Conservation (phyloP, 2,329 filamentous ascomycete species). For the Nothophoma quercina region DNA sequence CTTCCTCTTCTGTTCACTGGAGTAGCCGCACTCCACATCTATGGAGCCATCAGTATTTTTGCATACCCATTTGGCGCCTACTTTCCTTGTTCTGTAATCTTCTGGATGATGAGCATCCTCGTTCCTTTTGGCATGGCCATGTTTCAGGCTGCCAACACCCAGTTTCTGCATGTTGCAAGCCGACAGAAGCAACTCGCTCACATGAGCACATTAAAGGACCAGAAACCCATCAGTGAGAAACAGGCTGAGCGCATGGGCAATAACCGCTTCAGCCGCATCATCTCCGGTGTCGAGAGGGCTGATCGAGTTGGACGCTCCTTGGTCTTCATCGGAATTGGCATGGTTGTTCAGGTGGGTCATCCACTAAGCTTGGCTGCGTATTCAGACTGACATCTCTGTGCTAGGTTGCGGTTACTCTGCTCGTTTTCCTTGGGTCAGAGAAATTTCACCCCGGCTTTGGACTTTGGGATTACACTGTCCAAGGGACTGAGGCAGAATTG, state of each 20-base stretch:
- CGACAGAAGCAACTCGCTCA: slow-evolving; percentile 43
- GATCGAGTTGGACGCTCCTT: slow-evolving; percentile 39
- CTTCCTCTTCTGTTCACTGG: slow-evolving; percentile 38
- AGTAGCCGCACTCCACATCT: slow-evolving; percentile 36
- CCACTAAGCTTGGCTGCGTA: neutral
- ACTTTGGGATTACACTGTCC: slow-evolving; percentile 38
- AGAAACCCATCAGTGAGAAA: slow-evolving; percentile 32
- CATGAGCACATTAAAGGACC: slow-evolving; percentile 34
- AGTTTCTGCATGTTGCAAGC: slow-evolving; percentile 43
- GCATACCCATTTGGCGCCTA: slow-evolving; percentile 36
- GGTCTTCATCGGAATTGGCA: slow-evolving; percentile 37
- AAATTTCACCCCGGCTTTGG: slow-evolving; percentile 46
- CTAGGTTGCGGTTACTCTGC: slow-evolving; percentile 36
- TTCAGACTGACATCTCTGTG: neutral
- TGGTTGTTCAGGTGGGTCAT: slow-evolving; percentile 35
- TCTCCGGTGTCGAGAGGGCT: slow-evolving; percentile 32
- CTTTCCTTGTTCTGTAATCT: slow-evolving; percentile 38
- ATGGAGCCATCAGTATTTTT: slow-evolving; percentile 32
- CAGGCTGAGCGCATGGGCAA: slow-evolving; percentile 31
- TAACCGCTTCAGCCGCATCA: slow-evolving; percentile 35
- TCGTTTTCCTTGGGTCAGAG: slow-evolving; percentile 42
- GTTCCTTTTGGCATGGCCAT: slow-evolving; percentile 42
- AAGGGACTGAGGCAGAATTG: slow-evolving; percentile 34
- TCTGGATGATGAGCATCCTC: slow-evolving; percentile 45
- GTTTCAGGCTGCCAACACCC: slow-evolving; percentile 47